Percentiles rank a stretch among this genome's conserved stretches.
Evolutionary conservation across 345 rosid species (phyloP).

Genomic region (Microcos paniculata): DNA sequence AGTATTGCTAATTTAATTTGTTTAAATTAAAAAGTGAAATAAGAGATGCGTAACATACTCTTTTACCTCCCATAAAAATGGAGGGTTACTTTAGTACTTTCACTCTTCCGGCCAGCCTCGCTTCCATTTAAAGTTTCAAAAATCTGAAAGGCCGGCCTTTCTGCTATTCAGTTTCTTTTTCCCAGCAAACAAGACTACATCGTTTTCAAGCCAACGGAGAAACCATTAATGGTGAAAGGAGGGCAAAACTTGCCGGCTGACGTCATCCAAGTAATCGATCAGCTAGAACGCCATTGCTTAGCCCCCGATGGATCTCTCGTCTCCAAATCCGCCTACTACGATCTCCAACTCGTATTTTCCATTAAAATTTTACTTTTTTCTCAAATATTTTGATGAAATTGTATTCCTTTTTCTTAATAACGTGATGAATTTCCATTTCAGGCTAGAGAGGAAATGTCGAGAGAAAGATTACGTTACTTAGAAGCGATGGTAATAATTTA

Average conservation of each 20-base stretch:
- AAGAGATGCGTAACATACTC: too few species aligned
- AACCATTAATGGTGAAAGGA: conserved; percentile 53
- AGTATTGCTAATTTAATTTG: too few species aligned
- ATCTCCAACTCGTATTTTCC: conserved; percentile 77
- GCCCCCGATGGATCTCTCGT: conserved; percentile 95
- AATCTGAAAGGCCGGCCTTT: conserved; percentile 5
- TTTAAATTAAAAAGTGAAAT: too few species aligned
- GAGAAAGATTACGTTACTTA: conserved; percentile 83
- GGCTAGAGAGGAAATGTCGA: conserved; percentile 97
- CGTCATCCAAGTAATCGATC: conserved; percentile 78
- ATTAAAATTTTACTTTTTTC: background rate
- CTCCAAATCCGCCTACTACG: conserved; percentile 79
- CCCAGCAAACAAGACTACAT: background rate
- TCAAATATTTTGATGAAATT: background rate
- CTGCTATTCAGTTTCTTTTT: background rate
- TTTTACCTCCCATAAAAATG: too few species aligned
- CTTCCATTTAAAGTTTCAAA: background rate
- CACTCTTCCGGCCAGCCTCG: too few species aligned
- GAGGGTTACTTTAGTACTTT: conserved; percentile 6
- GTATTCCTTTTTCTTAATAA: background rate
- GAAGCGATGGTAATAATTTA: conserved; percentile 77
- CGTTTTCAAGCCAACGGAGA: background rate
- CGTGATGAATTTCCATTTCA: conserved; percentile 27
- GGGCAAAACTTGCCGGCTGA: conserved; percentile 76
- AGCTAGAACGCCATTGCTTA: conserved; percentile 94